phyloP scores from a whole-genome alignment of 164 flowering plant genomes.

The Dillenia suffruticosa region DNA sequence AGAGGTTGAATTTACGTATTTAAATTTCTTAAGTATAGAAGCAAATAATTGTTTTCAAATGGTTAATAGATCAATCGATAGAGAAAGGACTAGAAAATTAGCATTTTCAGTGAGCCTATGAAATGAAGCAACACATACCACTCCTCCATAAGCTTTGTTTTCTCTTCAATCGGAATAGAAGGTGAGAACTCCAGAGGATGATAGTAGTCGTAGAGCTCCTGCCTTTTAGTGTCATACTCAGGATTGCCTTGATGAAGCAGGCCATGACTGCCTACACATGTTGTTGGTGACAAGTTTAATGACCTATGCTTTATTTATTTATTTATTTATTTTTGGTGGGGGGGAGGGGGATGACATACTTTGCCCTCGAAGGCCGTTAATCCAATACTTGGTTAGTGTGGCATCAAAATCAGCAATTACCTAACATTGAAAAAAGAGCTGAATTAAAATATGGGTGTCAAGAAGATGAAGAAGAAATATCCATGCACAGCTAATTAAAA shows the following conservation, averaged over 20 bases:
- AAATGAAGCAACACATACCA: constrained; percentile 40
- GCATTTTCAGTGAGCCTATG: no score
- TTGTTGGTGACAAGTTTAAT: constrained; percentile 16
- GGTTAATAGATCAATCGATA: no score
- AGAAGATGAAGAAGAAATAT: not conserved
- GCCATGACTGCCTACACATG: constrained; percentile 71
- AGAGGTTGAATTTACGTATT: no score
- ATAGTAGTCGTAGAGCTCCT: constrained; percentile 60
- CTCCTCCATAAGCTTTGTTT: constrained; percentile 95
- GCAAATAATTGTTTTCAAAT: no score
- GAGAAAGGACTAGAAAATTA: no score
- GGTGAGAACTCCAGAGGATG: constrained; percentile 88
- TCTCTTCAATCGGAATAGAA: constrained; percentile 72
- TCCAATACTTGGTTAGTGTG: constrained; percentile 75
- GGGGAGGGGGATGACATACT: constrained; percentile 40
- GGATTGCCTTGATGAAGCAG: constrained; percentile 82
- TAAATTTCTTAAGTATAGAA: no score
- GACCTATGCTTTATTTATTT: no score
- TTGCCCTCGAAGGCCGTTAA: constrained; percentile 76
- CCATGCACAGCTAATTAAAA: not conserved
- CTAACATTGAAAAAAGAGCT: constrained; percentile 22
- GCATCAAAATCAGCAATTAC: constrained; percentile 95
- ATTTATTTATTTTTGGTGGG: no score
- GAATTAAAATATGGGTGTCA: not conserved
- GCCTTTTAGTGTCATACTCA: constrained; percentile 78